phyloP scores from a whole-genome alignment of 192 early-diverging fungal species.

The Geranomyces michiganensis region DNA sequence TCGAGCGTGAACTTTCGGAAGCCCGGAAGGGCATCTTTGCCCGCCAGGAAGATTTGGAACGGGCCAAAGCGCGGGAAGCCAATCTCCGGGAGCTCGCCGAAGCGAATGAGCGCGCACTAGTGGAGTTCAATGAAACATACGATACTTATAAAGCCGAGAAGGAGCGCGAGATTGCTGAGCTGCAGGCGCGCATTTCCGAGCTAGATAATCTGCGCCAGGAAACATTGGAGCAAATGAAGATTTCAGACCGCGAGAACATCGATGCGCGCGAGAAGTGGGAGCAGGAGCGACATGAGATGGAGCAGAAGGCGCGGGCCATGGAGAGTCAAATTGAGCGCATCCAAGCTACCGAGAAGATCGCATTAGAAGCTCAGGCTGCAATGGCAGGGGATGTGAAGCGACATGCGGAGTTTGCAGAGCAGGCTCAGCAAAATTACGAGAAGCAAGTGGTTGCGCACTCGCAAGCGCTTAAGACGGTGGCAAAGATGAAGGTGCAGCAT shows the following conservation, averaged over 20 bases:
- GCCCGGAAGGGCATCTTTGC: slow-evolving; percentile 50
- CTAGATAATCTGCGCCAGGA: slow-evolving; percentile 34
- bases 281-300: slow-evolving; percentile 21
- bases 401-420: slow-evolving; percentile 52
- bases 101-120: slow-evolving; percentile 65
- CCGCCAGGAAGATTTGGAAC: slow-evolving; percentile 57
- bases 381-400: slow-evolving; percentile 54
- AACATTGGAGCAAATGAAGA: slow-evolving; percentile 51
- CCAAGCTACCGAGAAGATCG: slow-evolving; percentile 38
- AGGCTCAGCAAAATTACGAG: slow-evolving; percentile 70
- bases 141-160: slow-evolving; percentile 67
- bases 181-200: slow-evolving; percentile 4
- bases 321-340: slow-evolving; percentile 27
- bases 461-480: slow-evolving; percentile 53
- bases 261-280: slow-evolving; percentile 42
- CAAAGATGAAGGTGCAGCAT: slow-evolving; percentile 41
- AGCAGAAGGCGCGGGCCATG: slow-evolving; percentile 32
- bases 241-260: slow-evolving; percentile 26
- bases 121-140: slow-evolving; percentile 66
- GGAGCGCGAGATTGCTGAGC: slow-evolving; percentile 37
- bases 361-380: slow-evolving; percentile 31
- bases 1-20: slow-evolving; percentile 30
- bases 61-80: slow-evolving; percentile 50
- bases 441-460: slow-evolving; percentile 69
- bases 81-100: slow-evolving; percentile 63